Evolutionary conservation across 768 basidiomycete genomes (phyloP), one percentile per base, ranked within the genome.

Genomic region (Saitozyma podzolica): DNA sequence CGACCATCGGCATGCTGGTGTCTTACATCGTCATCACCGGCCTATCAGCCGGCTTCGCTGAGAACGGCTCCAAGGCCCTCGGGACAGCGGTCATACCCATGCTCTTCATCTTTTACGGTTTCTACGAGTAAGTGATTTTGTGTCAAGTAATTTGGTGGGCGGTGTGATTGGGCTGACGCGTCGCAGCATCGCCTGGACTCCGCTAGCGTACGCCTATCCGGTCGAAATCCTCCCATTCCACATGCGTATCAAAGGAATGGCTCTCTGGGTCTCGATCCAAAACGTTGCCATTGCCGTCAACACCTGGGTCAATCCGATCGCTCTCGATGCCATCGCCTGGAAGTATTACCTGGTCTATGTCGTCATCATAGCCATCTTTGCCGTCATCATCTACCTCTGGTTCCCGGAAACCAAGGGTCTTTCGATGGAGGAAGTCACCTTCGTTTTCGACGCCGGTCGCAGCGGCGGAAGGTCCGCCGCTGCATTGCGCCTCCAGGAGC

Each of bases 171-270:
- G 29, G 29, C 29, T 29, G 29, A 29, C 29, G 29, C 29, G 29
- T n/a, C 62, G 62, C 49, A 52, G 49, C 14, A 37, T 65, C 16
- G 64, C 64, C 20, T 65, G 64, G 64, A 65, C 64, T 2, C 64
- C 64, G 3, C 40, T 65, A 55, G 29, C 53, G 43, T 42, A 52
- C 40, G 40, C 62, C 16, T 66, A 66, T 47, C 53, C 61, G 10
- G 51, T 61, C 39, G 69, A 70, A 39, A 70, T 70, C 43, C 59
- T 64, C 40, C 91, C 91, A 1, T 92, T 84, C 82, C 80, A 81
- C 29, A 82, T 92, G 55, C 91, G 91, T 74, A 89, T 90, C 65
- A 91, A 91, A 83, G 90, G 91, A 62, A 87, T 91, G 83, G 88
- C 84, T 67, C 73, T 91, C 61, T 66, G 63, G n/a, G 58, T 62